These are phyloP conservation scores for Penicillium tannophilum DNA, from an alignment of 495 filamentous ascomycete species.

Conservation along the genomic window DNA sequence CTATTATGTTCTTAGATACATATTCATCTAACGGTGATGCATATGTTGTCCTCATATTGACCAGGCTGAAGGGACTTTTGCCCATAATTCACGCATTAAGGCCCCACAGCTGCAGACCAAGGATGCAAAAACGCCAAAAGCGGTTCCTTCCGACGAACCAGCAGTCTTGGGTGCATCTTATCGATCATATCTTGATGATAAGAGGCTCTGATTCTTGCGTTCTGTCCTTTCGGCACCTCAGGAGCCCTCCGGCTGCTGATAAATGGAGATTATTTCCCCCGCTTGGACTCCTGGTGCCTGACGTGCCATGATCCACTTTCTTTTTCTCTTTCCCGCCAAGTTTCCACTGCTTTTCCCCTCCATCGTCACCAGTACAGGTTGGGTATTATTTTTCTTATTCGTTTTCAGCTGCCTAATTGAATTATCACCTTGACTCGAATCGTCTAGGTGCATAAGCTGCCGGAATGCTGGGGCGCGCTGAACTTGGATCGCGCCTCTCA, in stretches of 20 bases:
- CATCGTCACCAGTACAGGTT: background rate
- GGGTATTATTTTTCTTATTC: background rate
- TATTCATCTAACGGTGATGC: background rate
- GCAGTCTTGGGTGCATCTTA: slow-evolving; percentile 22
- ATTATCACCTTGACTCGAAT: slow-evolving; percentile 1
- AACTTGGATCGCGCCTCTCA: slow-evolving; percentile 25
- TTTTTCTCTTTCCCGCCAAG: slow-evolving; percentile 2
- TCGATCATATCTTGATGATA: slow-evolving; percentile 30
- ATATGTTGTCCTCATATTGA: background rate
- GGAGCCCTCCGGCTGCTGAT: background rate
- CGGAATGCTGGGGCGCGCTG: slow-evolving; percentile 29
- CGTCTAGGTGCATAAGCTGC: slow-evolving; percentile 8
- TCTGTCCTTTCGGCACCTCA: background rate
- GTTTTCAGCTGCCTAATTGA: background rate
- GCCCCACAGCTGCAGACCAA: slow-evolving; percentile 5
- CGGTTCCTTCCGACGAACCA: slow-evolving; percentile 16
- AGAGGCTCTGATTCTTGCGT: background rate
- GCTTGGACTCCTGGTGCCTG: slow-evolving; percentile 13
- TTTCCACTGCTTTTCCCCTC: slow-evolving; percentile 3
- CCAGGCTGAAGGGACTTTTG: background rate
- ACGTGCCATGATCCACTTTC: slow-evolving; percentile 12
- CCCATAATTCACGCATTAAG: background rate
- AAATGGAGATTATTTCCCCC: slow-evolving; percentile 2
- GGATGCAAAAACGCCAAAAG: slow-evolving; percentile 4
- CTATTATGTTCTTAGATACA: too few species aligned